Evolutionary conservation across 306 rosid genomes (phyloP).

Genomic region (Cicer judaicum): DNA sequence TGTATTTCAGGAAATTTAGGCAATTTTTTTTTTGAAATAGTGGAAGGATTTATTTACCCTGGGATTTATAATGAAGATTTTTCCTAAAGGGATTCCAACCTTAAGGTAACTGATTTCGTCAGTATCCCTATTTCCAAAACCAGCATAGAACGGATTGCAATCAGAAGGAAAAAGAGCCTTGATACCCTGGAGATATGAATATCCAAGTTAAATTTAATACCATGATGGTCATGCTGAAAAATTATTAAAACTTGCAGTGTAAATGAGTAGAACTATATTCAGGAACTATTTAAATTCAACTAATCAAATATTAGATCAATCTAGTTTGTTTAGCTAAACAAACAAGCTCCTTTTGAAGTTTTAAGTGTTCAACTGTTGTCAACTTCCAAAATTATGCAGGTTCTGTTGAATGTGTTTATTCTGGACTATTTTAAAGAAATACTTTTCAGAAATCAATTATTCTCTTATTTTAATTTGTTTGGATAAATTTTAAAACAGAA

Average conservation of each 20-base stretch:
- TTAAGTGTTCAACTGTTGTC: constrained; percentile 4
- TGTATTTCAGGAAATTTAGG: constrained; percentile 20
- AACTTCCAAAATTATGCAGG: constrained; percentile 14
- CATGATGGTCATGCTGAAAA: constrained; percentile 23
- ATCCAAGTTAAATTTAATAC: constrained; percentile 41
- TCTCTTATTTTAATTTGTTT: constrained; percentile 15
- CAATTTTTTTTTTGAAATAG: constrained; percentile 6
- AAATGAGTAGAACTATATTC: constrained; percentile 13
- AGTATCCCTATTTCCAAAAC: constrained; percentile 96
- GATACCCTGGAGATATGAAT: constrained; percentile 66
- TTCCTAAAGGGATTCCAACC: constrained; percentile 93
- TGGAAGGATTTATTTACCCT: constrained; percentile 64
- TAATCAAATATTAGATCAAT: background rate
- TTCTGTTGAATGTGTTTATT: background rate
- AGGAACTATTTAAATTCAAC: background rate
- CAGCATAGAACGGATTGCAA: constrained; percentile 95
- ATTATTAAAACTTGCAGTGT: background rate
- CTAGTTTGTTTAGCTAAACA: constrained; percentile 1
- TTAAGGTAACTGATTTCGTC: constrained; percentile 94
- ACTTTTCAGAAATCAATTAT: background rate
- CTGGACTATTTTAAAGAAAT: background rate
- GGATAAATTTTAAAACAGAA: background rate
- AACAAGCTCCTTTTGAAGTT: background rate
- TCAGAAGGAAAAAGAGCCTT: constrained; percentile 85
- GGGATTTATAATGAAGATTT: constrained; percentile 92